Percentiles rank a stretch among this genome's conserved stretches.
phyloP scores from a whole-genome alignment of 345 rosid genomes.

The Moringa oleifera region DNA sequence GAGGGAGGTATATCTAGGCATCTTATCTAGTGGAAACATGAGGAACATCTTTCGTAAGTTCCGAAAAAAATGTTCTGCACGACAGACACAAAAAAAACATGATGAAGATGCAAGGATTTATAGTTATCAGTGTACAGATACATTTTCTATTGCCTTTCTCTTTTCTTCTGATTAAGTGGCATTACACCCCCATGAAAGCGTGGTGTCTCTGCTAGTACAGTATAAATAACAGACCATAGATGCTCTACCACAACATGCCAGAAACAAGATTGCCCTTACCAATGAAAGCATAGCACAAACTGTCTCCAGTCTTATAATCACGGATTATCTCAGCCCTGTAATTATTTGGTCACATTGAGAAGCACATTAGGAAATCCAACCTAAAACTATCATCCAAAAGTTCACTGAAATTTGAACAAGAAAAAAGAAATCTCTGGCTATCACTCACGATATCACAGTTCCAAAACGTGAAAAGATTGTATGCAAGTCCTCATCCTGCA shows the following conservation, averaged over 20 bases:
- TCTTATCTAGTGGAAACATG: too few species aligned
- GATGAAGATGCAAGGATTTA: too few species aligned
- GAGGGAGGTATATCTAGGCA: too few species aligned
- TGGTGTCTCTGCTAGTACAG: not conserved
- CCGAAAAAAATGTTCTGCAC: not conserved
- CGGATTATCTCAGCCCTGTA: slow-evolving; percentile 88
- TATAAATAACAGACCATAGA: not conserved
- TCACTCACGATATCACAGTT: slow-evolving; percentile 69
- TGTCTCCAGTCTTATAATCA: slow-evolving; percentile 93
- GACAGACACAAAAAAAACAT: not conserved
- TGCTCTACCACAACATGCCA: not conserved
- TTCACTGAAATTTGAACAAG: not conserved
- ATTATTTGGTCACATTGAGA: slow-evolving; percentile 18
- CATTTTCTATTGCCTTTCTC: too few species aligned
- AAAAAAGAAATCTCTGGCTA: slow-evolving; percentile 7
- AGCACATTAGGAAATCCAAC: slow-evolving; percentile 1
- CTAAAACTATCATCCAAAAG: not conserved
- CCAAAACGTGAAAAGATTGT: slow-evolving; percentile 97
- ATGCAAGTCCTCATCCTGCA: slow-evolving; percentile 95
- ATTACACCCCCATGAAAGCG: not conserved
- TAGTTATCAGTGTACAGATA: too few species aligned
- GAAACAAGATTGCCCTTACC: slow-evolving; percentile 42
- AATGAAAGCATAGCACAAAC: slow-evolving; percentile 90
- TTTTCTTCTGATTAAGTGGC: not conserved
- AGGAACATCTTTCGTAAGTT: too few species aligned